Evolutionary conservation across 73 alveolate genomes (phyloP).

Genomic region (Tetrahymena elliotti): DNA sequence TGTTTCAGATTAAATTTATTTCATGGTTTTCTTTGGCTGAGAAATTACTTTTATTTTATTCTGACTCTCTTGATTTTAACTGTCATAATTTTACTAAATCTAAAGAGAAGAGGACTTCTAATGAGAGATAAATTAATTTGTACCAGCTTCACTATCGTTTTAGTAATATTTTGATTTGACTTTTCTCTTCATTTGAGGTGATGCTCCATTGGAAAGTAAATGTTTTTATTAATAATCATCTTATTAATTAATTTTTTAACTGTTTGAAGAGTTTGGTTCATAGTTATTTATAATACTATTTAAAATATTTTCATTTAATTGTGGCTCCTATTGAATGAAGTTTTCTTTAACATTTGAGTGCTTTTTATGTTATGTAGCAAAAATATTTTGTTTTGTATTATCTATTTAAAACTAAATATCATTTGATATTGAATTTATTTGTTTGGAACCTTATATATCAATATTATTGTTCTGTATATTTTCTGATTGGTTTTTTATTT

Average conservation of each 20-base stretch:
- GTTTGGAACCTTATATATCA: no score
- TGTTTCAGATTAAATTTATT: neutral
- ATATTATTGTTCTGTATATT: no score
- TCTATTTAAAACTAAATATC: neutral
- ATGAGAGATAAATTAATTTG: neutral
- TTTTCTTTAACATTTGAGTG: neutral
- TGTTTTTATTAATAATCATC: neutral
- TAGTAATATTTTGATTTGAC: no score
- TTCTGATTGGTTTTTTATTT: neutral
- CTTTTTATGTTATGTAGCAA: no score
- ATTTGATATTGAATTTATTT: neutral
- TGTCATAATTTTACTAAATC: neutral
- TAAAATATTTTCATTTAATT: neutral
- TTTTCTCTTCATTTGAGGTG: neutral
- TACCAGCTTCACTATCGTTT: neutral
- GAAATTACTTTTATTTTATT: neutral
- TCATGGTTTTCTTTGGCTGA: neutral
- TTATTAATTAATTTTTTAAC: neutral
- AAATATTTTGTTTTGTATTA: neutral
- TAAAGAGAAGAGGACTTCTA: neutral
- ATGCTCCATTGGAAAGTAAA: neutral
- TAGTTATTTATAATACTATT: neutral
- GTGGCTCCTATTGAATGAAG: neutral
- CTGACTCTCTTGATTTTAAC: neutral
- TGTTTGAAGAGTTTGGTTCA: neutral